Evolutionary conservation across 1,284 basidiomycete genomes (phyloP).

Genomic region (Fomitiporia mediterranea): DNA sequence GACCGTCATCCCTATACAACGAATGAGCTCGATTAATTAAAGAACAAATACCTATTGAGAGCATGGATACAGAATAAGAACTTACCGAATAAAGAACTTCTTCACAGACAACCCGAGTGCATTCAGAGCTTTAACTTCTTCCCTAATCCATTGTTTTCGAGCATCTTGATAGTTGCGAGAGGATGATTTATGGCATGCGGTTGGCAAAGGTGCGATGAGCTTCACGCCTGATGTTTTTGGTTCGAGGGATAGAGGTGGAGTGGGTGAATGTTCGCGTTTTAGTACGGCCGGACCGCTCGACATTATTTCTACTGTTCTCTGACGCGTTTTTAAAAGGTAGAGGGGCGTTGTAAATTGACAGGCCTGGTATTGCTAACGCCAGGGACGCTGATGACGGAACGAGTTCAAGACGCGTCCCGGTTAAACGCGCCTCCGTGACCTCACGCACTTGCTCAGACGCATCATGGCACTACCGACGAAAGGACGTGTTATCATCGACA

Average conservation of each 20-base stretch:
- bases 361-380: background rate
- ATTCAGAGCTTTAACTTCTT: conserved; percentile 7
- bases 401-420: background rate
- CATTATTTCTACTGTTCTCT: background rate
- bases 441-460: background rate
- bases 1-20: conserved; percentile 16
- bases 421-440: background rate
- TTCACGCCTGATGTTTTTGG: conserved; percentile 9
- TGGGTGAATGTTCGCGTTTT: conserved; percentile 17
- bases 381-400: background rate
- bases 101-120: conserved; percentile 3
- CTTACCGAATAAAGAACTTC: conserved; percentile 13
- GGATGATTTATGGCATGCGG: background rate
- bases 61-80: background rate
- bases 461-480: conserved; percentile 75
- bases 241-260: background rate
- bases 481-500: conserved; percentile 85
- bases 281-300: background rate
- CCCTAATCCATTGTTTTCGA: conserved; percentile 6
- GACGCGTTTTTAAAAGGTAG: background rate
- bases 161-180: background rate
- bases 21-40: too few relatives aligned
- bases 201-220: conserved; percentile 9
- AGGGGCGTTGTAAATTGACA: background rate
- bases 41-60: too few relatives aligned